These are phyloP conservation scores for Teunomyces funiuensis DNA, from an alignment of 805 yeast species.

Conservation along the genomic window DNA sequence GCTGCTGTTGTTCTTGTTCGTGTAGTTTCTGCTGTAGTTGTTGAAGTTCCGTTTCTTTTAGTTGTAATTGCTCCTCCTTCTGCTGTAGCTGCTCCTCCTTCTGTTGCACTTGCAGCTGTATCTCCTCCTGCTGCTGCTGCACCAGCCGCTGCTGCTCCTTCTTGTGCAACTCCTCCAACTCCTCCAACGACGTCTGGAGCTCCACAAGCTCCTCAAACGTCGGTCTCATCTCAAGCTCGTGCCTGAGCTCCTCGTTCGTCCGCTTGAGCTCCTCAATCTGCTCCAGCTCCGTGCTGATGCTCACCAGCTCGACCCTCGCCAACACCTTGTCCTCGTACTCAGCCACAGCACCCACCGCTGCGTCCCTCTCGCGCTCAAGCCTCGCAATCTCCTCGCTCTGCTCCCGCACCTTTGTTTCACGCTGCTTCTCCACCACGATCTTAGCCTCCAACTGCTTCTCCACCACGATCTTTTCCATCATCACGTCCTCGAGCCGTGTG, in stretches of 20 bases:
- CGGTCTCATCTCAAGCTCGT: slow-evolving; percentile 40
- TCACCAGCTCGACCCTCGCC: slow-evolving; percentile 10
- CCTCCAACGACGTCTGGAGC: slow-evolving; percentile 43
- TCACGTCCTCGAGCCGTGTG: slow-evolving; percentile 12
- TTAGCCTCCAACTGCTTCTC: slow-evolving; percentile 16
- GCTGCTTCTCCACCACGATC: slow-evolving; percentile 8
- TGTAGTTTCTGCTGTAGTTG: too few species aligned
- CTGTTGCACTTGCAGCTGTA: too few species aligned
- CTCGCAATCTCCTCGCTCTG: not conserved
- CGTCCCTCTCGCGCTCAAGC: not conserved
- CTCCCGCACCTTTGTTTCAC: not conserved
- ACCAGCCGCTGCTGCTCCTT: slow-evolving; percentile 21
- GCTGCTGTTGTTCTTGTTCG: too few species aligned
- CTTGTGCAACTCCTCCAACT: slow-evolving; percentile 40
- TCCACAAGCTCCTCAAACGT: slow-evolving; percentile 43
- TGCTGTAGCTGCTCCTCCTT: not conserved
- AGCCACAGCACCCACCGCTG: not conserved
- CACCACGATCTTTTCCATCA: slow-evolving; percentile 12
- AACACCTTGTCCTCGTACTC: slow-evolving; percentile 10
- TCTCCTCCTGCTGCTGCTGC: too few species aligned
- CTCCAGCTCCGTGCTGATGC: slow-evolving; percentile 12
- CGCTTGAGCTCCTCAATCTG: too few species aligned
- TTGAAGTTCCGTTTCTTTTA: too few species aligned
- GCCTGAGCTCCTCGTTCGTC: slow-evolving; percentile 28
- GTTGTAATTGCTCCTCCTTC: too few species aligned